phyloP scores from a whole-genome alignment of 345 rosid genomes.

The Citrus maxima region DNA sequence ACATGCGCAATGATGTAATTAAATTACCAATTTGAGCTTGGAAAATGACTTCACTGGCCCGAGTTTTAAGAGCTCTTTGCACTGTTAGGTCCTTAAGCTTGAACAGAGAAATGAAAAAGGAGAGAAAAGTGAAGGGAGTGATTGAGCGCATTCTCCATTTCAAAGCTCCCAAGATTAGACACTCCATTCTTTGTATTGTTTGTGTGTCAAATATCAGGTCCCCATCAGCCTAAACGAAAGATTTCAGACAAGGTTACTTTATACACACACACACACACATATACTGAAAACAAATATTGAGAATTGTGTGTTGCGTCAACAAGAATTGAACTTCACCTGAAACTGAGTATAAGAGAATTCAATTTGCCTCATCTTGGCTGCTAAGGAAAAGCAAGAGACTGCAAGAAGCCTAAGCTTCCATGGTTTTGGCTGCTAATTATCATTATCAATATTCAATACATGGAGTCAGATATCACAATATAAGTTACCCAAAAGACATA shows the following conservation, averaged over 20 bases:
- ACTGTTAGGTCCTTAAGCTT: constrained; percentile 46
- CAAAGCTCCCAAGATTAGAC: constrained; percentile 63
- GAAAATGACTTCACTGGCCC: constrained; percentile 56
- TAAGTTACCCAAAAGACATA: not conserved
- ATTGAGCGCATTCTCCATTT: constrained; percentile 92
- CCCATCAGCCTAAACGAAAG: constrained; percentile 31
- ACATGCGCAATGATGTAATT: not conserved
- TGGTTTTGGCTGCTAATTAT: constrained; percentile 45
- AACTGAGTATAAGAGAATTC: constrained; percentile 38
- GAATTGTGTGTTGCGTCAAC: not conserved
- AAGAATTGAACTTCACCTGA: constrained; percentile 35
- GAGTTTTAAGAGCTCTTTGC: constrained; percentile 46
- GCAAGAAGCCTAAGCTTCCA: constrained; percentile 67
- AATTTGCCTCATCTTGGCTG: constrained; percentile 72
- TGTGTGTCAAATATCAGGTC: constrained; percentile 50
- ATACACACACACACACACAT: too few species aligned
- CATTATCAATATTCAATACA: not conserved
- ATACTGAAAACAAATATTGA: not conserved
- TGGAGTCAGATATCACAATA: constrained; percentile 1
- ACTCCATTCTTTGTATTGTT: constrained; percentile 67
- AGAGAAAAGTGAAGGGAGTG: constrained; percentile 76
- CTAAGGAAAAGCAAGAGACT: constrained; percentile 61
- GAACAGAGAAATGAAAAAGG: constrained; percentile 51
- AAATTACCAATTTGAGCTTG: constrained; percentile 57
- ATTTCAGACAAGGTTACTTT: not conserved